A percentile compares a stretch with the other conserved stretches of the same genome.
These are phyloP conservation scores for Nepenthes alata DNA, from an alignment of 179 eudicot genomes.

Conservation along the genomic window DNA sequence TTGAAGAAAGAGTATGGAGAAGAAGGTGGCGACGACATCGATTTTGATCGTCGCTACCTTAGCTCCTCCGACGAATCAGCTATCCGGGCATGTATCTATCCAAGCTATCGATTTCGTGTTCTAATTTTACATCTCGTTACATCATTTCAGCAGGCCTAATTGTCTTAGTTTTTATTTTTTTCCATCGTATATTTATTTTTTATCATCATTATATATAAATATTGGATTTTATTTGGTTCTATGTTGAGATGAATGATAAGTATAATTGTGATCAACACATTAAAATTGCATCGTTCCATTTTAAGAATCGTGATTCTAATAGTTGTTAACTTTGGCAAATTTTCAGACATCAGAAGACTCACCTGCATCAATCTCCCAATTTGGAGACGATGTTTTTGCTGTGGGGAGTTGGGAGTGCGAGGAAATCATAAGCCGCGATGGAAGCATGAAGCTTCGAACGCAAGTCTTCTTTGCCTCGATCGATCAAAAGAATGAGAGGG, in stretches of 20 bases:
- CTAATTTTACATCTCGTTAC: no score
- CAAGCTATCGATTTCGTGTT: neutral
- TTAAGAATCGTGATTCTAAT: neutral
- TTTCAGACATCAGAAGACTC: slow-evolving; percentile 16
- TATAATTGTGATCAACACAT: neutral
- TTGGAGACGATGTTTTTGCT: slow-evolving; percentile 57
- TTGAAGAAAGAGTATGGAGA: slow-evolving; percentile 45
- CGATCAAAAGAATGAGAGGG: slow-evolving; percentile 58
- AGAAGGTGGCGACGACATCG: slow-evolving; percentile 70
- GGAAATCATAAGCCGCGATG: slow-evolving; percentile 56
- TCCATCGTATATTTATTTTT: neutral
- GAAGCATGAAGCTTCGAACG: slow-evolving; percentile 44
- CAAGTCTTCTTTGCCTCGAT: slow-evolving; percentile 60
- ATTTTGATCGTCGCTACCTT: slow-evolving; percentile 49
- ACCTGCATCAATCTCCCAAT: slow-evolving; percentile 33
- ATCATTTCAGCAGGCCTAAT: no score
- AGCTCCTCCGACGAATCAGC: slow-evolving; percentile 33
- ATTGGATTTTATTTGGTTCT: no score
- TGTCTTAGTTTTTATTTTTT: neutral
- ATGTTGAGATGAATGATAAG: no score
- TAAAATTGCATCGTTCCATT: slow-evolving; percentile 21
- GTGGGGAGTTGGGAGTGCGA: slow-evolving; percentile 63
- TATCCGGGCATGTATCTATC: slow-evolving; percentile 18
- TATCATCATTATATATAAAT: neutral
- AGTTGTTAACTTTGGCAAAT: neutral